Evolutionary conservation across 208 protist genomes (phyloP).

Genomic region (Novymonas esmeraldas): DNA sequence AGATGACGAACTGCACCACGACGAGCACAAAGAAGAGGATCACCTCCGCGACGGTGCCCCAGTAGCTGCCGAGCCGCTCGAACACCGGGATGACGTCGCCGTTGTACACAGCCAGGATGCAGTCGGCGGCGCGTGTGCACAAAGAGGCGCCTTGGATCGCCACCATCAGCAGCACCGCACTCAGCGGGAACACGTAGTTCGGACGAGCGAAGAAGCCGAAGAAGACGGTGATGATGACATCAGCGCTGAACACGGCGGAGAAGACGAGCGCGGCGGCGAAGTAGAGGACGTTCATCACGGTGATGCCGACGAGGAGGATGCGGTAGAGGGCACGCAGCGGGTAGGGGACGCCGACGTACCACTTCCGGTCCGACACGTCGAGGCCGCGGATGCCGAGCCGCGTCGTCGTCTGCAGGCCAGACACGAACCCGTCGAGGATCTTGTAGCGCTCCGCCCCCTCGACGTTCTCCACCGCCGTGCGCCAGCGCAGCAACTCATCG

Average conservation of each 20-base stretch:
- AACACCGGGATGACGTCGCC: constrained; percentile 57
- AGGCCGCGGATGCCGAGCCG: constrained; percentile 15
- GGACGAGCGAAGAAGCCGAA: constrained; percentile 62
- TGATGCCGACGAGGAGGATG: constrained; percentile 38
- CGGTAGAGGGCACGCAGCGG: constrained; percentile 45
- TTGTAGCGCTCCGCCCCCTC: constrained; percentile 48
- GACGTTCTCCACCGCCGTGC: constrained; percentile 33
- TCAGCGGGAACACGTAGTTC: constrained; percentile 60
- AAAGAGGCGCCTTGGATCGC: constrained; percentile 47
- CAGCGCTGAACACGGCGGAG: constrained; percentile 38
- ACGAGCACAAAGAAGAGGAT: constrained; percentile 44
- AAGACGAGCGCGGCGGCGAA: constrained; percentile 60
- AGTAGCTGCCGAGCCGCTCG: constrained; percentile 41
- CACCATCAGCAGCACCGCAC: constrained; percentile 47
- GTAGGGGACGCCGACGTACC: constrained; percentile 51
- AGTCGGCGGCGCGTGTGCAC: constrained; percentile 51
- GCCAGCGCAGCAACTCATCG: constrained; percentile 66
- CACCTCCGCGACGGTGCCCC: constrained; percentile 43
- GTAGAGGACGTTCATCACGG: constrained; percentile 47
- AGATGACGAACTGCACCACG: constrained; percentile 54
- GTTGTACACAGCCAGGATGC: constrained; percentile 37
- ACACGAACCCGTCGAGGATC: constrained; percentile 37
- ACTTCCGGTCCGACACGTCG: constrained; percentile 44
- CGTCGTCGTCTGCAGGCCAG: constrained; percentile 7
- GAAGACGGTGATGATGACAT: constrained; percentile 57